A percentile compares a stretch with the other conserved stretches of the same genome.
These are phyloP conservation scores for Russula virescens DNA, from an alignment of 768 basidiomycete species.

Conservation along the genomic window DNA sequence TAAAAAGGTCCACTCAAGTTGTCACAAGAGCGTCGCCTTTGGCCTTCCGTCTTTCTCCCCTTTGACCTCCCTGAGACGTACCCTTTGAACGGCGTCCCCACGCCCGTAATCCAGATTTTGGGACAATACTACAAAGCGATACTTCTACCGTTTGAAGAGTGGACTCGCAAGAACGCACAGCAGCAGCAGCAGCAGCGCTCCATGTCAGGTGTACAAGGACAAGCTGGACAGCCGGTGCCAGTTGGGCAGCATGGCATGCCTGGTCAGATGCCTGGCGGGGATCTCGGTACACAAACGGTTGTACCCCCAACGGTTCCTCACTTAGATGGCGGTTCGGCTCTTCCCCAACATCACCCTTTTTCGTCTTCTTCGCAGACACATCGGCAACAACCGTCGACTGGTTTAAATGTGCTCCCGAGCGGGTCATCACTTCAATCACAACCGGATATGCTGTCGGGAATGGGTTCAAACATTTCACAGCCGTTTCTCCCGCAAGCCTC, in stretches of 20 bases:
- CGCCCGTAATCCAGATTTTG: slow-evolving; percentile 45
- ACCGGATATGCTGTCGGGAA: slow-evolving; percentile 18
- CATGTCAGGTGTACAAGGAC: slow-evolving; percentile 40
- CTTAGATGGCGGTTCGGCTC: slow-evolving; percentile 7
- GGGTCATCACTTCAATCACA: slow-evolving; percentile 15
- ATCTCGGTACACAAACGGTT: slow-evolving; percentile 15
- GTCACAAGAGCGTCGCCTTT: slow-evolving; percentile 20
- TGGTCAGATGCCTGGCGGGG: slow-evolving; percentile 22
- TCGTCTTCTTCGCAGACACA: slow-evolving; percentile 12
- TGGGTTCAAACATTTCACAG: slow-evolving; percentile 6
- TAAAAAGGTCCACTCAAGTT: slow-evolving; percentile 15
- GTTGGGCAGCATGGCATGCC: slow-evolving; percentile 24
- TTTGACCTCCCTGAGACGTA: slow-evolving; percentile 37
- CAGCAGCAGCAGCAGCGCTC: slow-evolving; percentile 41
- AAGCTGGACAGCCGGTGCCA: slow-evolving; percentile 31
- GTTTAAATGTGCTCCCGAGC: slow-evolving; percentile 7
- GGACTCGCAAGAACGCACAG: slow-evolving; percentile 55
- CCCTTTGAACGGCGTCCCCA: slow-evolving; percentile 34
- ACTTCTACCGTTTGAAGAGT: slow-evolving; percentile 67
- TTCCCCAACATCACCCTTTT: slow-evolving; percentile 4
- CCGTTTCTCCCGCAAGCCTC: slow-evolving; percentile 13
- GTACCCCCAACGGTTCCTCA: slow-evolving; percentile 19
- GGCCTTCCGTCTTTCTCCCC: slow-evolving; percentile 33
- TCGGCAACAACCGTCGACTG: slow-evolving; percentile 6
- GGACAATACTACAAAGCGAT: slow-evolving; percentile 57